Base-by-base conservation (phyloP, 1,284 basidiomycete genomes). In the Puccinia coronata region DNA sequence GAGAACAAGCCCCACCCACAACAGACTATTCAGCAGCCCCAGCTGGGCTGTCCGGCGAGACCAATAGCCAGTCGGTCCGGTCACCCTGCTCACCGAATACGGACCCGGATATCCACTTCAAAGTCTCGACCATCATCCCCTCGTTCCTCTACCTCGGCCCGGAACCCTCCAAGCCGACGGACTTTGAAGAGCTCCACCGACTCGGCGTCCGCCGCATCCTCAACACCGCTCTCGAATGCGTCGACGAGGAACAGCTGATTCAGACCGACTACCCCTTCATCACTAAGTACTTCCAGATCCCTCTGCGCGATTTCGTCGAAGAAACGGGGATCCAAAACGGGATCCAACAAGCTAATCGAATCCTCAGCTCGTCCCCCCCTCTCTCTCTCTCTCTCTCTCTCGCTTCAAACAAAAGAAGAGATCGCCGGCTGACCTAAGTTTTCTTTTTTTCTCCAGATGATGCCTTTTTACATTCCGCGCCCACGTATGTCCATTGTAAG, bases 401-500 rank as follows among this genome's bases (percentile, higher is more conserved):
- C 31, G 41, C 25, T 53, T 71, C 72, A 47, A 8, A n/a, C 36
- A 20, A 80, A 49, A 20, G 51, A 51, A 12, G 39, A n/a, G 20
- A 23, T 0, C 36, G 20, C n/a, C n/a, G 57, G 34, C 73, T 55
- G 63, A 69, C 70, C 41, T 39, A 39, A 49, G 82, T 31, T 59
- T n/a, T 49, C 49, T 61, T 39, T 36, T 57, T 51, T 81, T 72
- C 67, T 8, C 61, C 18, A 95, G 96, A 98, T 85, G 94, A 96
- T 84, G 96, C 96, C 0, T 90, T 92, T 53, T 86, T 97, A 77
- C 93, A 95, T 84, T 93, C 92, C 0, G 89, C 93, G 28, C 92
- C 95, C 0, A 93, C 92, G 0, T 98, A 97, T 84, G 95, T 98
- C 18, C 96, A 98, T 86, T 98, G 96, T 88, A 95, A 94, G 87